Evolutionary conservation across 2,329 filamentous ascomycete species (phyloP).

Genomic region (Thermomyces lanuginosus): DNA sequence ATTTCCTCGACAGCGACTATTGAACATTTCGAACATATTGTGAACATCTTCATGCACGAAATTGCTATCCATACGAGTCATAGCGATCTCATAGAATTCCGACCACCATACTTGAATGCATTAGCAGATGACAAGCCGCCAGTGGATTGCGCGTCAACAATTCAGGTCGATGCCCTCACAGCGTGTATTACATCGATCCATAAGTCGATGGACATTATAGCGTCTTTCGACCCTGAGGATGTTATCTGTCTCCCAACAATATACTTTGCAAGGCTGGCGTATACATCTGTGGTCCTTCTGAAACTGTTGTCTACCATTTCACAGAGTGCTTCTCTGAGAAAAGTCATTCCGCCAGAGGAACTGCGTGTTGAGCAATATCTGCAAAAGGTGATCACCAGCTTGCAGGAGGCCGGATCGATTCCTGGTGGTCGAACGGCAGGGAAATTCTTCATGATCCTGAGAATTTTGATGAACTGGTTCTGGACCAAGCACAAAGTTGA

Average conservation of each 20-base stretch:
- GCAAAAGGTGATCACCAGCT: slow-evolving; percentile 52
- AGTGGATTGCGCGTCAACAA: slow-evolving; percentile 31
- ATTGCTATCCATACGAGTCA: slow-evolving; percentile 52
- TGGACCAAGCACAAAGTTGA: too few relatives aligned
- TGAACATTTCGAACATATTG: slow-evolving; percentile 44
- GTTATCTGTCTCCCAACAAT: slow-evolving; percentile 54
- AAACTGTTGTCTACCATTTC: slow-evolving; percentile 57
- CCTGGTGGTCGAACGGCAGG: slow-evolving; percentile 48
- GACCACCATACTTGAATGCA: slow-evolving; percentile 28
- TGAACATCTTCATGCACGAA: slow-evolving; percentile 62
- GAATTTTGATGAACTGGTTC: slow-evolving; percentile 57
- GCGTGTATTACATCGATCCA: slow-evolving; percentile 53
- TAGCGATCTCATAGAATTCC: slow-evolving; percentile 38
- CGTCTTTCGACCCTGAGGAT: slow-evolving; percentile 41
- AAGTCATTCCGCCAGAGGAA: slow-evolving; percentile 50
- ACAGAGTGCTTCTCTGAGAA: slow-evolving; percentile 48
- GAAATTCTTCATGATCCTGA: slow-evolving; percentile 55
- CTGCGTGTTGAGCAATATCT: slow-evolving; percentile 52
- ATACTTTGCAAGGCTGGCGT: slow-evolving; percentile 54
- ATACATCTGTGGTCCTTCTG: slow-evolving; percentile 54
- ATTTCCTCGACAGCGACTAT: slow-evolving; percentile 3
- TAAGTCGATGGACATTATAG: slow-evolving; percentile 48
- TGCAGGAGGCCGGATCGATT: slow-evolving; percentile 45
- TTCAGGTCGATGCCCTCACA: slow-evolving; percentile 50
- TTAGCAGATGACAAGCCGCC: slow-evolving; percentile 20